These are phyloP conservation scores for Lablab purpureus DNA, from an alignment of 306 rosid species.

Conservation along the genomic window DNA sequence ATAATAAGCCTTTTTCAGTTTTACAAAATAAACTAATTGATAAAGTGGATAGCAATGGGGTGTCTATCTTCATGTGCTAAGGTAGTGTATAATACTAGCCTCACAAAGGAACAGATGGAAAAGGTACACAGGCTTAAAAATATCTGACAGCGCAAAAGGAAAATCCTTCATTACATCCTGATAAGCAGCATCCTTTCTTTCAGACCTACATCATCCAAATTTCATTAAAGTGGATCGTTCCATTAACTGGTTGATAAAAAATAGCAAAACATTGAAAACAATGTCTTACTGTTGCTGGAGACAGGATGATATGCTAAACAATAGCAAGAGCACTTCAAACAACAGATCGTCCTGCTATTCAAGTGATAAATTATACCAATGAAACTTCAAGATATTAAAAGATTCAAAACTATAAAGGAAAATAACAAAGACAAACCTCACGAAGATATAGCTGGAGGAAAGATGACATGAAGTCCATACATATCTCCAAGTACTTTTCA, in stretches of 20 bases:
- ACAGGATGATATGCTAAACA: conserved; percentile 61
- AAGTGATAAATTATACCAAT: conserved; percentile 34
- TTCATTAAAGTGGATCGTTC: conserved; percentile 33
- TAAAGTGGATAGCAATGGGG: conserved; percentile 25
- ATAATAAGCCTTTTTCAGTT: conserved; percentile 11
- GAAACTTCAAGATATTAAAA: conserved; percentile 14
- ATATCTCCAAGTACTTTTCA: conserved; percentile 58
- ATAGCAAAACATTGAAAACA: conserved; percentile 35
- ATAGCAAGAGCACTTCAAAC: conserved; percentile 81
- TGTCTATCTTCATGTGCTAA: conserved; percentile 10
- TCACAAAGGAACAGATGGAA: conserved; percentile 86
- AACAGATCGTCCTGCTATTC: conserved; percentile 86
- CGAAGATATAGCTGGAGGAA: conserved; percentile 76
- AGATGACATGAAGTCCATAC: conserved; percentile 72
- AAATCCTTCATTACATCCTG: conserved; percentile 56
- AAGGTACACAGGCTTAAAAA: conserved; percentile 73
- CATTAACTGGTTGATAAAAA: conserved; percentile 23
- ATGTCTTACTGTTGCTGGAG: conserved; percentile 65
- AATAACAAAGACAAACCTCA: conserved; percentile 66
- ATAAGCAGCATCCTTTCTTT: conserved; percentile 48
- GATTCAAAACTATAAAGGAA: conserved; percentile 30
- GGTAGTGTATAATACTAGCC: conserved; percentile 53
- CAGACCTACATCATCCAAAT: conserved; percentile 56
- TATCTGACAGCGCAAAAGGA: conserved; percentile 58
- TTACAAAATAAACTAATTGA: conserved; percentile 21